These are phyloP conservation scores for Chaetomium cochliodes DNA, from an alignment of 495 filamentous ascomycete genomes.

Conservation along the genomic window DNA sequence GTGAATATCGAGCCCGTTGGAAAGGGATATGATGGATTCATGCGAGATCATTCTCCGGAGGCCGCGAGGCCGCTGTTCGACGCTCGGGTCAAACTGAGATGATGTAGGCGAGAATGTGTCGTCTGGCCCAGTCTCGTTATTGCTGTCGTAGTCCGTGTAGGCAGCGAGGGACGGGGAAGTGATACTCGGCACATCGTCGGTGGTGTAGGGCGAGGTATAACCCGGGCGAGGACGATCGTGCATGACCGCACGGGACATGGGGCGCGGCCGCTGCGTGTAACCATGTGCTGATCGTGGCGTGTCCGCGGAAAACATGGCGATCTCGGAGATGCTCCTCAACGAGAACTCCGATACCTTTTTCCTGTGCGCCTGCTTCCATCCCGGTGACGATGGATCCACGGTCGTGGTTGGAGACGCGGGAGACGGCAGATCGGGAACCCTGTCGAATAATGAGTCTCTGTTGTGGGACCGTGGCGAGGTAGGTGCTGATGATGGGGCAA, in stretches of 20 bases:
- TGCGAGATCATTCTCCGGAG: slow-evolving; percentile 49
- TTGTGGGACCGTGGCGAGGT: slow-evolving; percentile 77
- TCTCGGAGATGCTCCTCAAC: slow-evolving; percentile 45
- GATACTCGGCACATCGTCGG: slow-evolving; percentile 27
- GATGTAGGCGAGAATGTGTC: slow-evolving; percentile 13
- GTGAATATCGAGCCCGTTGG: slow-evolving; percentile 56
- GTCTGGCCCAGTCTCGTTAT: slow-evolving; percentile 9
- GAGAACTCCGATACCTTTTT: slow-evolving; percentile 58
- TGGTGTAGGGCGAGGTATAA: slow-evolving; percentile 20
- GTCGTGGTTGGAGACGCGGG: slow-evolving; percentile 75
- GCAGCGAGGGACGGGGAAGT: slow-evolving; percentile 2
- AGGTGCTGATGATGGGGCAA: slow-evolving; percentile 67
- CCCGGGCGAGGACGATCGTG: slow-evolving; percentile 7
- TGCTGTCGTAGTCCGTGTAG: slow-evolving; percentile 18
- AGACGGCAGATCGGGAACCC: slow-evolving; percentile 57
- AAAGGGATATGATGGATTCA: slow-evolving; percentile 55
- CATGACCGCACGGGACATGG: slow-evolving; percentile 18
- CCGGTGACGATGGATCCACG: slow-evolving; percentile 58
- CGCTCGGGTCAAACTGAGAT: slow-evolving; percentile 25
- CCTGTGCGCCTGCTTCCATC: slow-evolving; percentile 49
- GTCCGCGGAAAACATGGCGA: slow-evolving; percentile 28
- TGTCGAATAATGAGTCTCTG: slow-evolving; percentile 76
- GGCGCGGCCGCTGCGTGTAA: slow-evolving; percentile 13
- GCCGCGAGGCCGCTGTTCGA: slow-evolving; percentile 20
- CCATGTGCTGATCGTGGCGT: slow-evolving; percentile 13